Evolutionary conservation across 306 rosid species (phyloP), one percentile per base, ranked within the genome.

Genomic region (Cicer arietinum): DNA sequence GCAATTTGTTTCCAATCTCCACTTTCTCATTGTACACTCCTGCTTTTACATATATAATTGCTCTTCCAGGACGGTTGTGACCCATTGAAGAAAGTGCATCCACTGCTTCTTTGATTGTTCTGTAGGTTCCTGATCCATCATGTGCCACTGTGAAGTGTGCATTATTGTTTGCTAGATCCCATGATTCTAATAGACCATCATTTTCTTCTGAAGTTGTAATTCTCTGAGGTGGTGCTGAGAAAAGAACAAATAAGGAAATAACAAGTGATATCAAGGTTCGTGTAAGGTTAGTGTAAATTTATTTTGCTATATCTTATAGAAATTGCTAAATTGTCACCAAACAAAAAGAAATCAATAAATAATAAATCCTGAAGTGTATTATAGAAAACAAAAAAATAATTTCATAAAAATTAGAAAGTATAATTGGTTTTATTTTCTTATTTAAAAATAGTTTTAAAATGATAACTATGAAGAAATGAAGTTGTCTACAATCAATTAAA

Each of bases 21-120:
- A 90, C 95, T 7, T 84, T 89, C 71, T 89, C 93, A 18, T 76
- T 10, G 64, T 88, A 87, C 4, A 88, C 77, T 8, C 95, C 89
- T 6, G 87, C n/a, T 83, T 84, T 91, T 12, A 87, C 90, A 53
- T 82, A 69, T 40, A 91, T 73, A 12, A 89, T 47, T 16, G 45
- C 66, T 65, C 94, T 85, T 37, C 6, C 59, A 46, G 79, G 52
- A 67, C 75, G 85, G 8, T 20, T 65, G 4, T 62, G 51, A 1
- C 83, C 82, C 84, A 73, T 79, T 66, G 86, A 14, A 60, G 69
- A 77, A 3, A 85, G 59, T 16, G 88, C 92, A 25, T 69, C 77
- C 11, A 91, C 75, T 0, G 90, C 92, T 7, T 59, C 88, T 67
- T 69, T 62, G 10, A 91, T 84, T 42, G 92, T 87, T 39, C 6